Evolutionary conservation across 179 eudicot genomes (phyloP), one percentile per base, ranked within the genome.

Genomic region (Silene noctiflora): DNA sequence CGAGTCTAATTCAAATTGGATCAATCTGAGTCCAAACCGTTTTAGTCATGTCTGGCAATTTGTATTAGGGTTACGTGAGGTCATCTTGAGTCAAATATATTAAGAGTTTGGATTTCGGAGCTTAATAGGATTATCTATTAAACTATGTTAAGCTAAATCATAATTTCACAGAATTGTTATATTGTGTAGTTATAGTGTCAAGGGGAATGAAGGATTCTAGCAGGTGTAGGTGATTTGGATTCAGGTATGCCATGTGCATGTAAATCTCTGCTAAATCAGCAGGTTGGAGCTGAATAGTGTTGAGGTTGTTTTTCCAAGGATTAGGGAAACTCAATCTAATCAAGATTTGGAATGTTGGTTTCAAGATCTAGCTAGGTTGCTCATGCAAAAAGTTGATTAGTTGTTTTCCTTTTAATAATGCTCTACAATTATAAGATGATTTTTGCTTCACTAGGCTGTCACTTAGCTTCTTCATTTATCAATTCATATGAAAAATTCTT

Each of bases 261-360:
- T 0, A 68, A 68, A 42, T 68, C 51, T 42, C 2, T 65, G 44
- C 19, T 65, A 31, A 65, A 48, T 9, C 24, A 7, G 8, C 25
- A 8, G 25, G 53, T 39, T 4, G 9, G 10, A 59, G 25, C 25
- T 59, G 12, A 2, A 60, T 67, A n/a, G 24, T 67, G 11, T 67
- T 67, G 19, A 67, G 27, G 71, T 35, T 67, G 71, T 67, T 46
- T 35, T 35, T 68, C 71, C 71, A 68, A 68, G 22, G 20, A 42
- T 35, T 68, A 68, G 24, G 71, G 71, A 68, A 19, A 14, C 4
- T 67, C 51, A 35, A 35, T 16, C 53, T 8, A 39, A 22, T n/a
- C 25, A 19, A 25, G 16, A 25, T 68, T 68, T 9, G 53, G 42
- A 17, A 68, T 35, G 55, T 68, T 68, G 53, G 53, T 68, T 42